Percentiles rank a stretch among this genome's conserved stretches.
Evolutionary conservation across 2,329 filamentous ascomycete genomes (phyloP).

Genomic region (Fusarium acutatum): DNA sequence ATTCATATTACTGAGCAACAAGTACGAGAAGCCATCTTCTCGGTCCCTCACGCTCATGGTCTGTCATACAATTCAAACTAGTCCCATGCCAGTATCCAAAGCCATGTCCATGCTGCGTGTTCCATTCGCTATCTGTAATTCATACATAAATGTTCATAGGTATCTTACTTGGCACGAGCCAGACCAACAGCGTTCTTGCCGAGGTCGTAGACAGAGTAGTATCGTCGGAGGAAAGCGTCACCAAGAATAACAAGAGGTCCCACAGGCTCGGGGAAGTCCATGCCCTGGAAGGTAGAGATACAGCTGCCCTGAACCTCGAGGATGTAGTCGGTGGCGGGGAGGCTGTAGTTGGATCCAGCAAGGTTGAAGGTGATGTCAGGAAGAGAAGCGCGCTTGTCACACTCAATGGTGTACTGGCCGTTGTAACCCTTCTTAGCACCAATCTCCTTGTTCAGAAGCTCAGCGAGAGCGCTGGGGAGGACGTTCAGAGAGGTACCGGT

Average conservation of each 20-base stretch:
- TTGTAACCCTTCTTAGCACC: slow-evolving; percentile 98
- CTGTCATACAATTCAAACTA: slow-evolving; percentile 28
- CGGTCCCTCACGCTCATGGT: not conserved
- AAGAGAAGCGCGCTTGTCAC: slow-evolving; percentile 80
- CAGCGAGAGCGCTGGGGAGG: slow-evolving; percentile 87
- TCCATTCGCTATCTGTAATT: slow-evolving; percentile 33
- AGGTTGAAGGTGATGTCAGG: slow-evolving; percentile 94
- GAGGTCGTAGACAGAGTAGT: slow-evolving; percentile 97
- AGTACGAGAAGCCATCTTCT: slow-evolving; percentile 21
- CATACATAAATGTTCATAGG: slow-evolving; percentile 12
- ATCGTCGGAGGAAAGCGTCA: slow-evolving; percentile 83
- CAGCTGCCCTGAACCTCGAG: slow-evolving; percentile 94
- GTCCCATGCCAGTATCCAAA: slow-evolving; percentile 30
- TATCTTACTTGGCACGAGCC: slow-evolving; percentile 75
- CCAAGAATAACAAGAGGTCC: slow-evolving; percentile 95
- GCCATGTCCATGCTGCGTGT: slow-evolving; percentile 27
- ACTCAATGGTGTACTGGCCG: slow-evolving; percentile 96
- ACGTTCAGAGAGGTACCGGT: slow-evolving; percentile 98
- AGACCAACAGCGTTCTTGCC: slow-evolving; percentile 89
- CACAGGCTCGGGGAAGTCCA: slow-evolving; percentile 88
- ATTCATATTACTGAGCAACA: slow-evolving; percentile 38
- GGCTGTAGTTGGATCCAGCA: slow-evolving; percentile 91
- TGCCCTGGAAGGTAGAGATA: slow-evolving; percentile 97
- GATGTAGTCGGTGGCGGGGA: slow-evolving; percentile 90
- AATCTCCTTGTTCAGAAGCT: slow-evolving; percentile 97